Base-by-base conservation (phyloP, 805 yeast species). In the Myxozyma mucilagina region DNA sequence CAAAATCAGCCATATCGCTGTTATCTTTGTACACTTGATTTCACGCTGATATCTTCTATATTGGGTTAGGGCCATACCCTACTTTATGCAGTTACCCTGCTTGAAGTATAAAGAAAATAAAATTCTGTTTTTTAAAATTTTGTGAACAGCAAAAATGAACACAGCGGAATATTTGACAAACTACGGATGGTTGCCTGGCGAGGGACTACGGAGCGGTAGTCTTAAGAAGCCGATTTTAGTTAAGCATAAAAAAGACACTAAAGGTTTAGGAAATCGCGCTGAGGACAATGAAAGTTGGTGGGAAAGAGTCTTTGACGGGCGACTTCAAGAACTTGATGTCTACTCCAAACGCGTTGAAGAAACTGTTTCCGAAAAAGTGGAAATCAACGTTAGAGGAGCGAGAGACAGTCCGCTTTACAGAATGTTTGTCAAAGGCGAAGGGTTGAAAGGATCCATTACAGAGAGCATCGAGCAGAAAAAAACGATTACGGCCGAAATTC, bases 271-370 rank as follows among this genome's bases (percentile, higher is more conserved):
- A 0, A 87, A 87, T 71, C 85, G 83, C 31, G 76, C 79, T 9
- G 86, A 84, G 54, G 94, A 90, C 67, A 82, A 86, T 14, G 96
- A 89, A 66, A 87, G 90, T 49, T 93, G 99, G 99, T 93, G 99
- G 99, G 99, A 93, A 67, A 81, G 89, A 65, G 79, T 93, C 48
- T 94, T 94, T 76, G 97, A 93, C 74, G 97, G 97, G 1, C 97
- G 91, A 67, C 79, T 93, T 65, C 89, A 90, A 70, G 82, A 84
- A 8, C 73, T 94, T 53, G 90, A 89, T 60, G 89, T 90, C 7
- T 73, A 65, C 20, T 67, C 56, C 18, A 64, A 54, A 18, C 29
- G 29, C 29, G 29, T 24, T 24, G 34, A 41, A 2, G 39, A 18
- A 35, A 32, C 43, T 31, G 63, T 57, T 24, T 56, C 71, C 1